Evolutionary conservation across 306 rosid species (phyloP).

Genomic region (Fragaria iinumae): DNA sequence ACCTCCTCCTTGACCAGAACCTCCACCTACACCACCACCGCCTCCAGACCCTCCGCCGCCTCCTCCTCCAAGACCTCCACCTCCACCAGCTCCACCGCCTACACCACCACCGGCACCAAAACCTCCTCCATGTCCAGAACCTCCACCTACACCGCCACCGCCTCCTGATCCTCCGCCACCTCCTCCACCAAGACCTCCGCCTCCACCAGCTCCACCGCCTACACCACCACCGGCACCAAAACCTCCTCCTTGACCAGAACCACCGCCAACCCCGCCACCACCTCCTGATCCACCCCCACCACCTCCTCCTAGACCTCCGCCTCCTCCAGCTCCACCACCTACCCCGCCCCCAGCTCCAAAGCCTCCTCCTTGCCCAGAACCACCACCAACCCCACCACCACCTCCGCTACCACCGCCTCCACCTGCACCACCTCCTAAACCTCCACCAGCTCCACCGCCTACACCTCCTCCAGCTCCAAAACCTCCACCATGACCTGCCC

Average conservation of each 20-base stretch:
- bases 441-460: slow-evolving; percentile 43
- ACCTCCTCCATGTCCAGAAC: background rate
- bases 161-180: slow-evolving; percentile 15
- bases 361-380: slow-evolving; percentile 17
- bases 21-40: background rate
- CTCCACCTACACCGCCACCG: background rate
- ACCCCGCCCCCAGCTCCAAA: slow-evolving; percentile 10
- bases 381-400: slow-evolving; percentile 24
- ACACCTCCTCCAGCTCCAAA: slow-evolving; percentile 46
- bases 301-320: slow-evolving; percentile 17
- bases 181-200: background rate
- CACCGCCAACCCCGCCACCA: slow-evolving; percentile 14
- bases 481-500: slow-evolving; percentile 33
- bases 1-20: background rate
- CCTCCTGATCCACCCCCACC: slow-evolving; percentile 15
- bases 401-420: slow-evolving; percentile 24
- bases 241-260: slow-evolving; percentile 10
- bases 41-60: slow-evolving; percentile 11
- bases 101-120: slow-evolving; percentile 9
- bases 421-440: slow-evolving; percentile 44
- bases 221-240: slow-evolving; percentile 13
- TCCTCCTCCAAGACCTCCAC: background rate
- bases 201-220: slow-evolving; percentile 4
- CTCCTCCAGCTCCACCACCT: slow-evolving; percentile 19
- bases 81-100: slow-evolving; percentile 6